Evolutionary conservation across 768 basidiomycete species (phyloP), one percentile per base, ranked within the genome.

Genomic region (Paxillus ammoniavirescens): DNA sequence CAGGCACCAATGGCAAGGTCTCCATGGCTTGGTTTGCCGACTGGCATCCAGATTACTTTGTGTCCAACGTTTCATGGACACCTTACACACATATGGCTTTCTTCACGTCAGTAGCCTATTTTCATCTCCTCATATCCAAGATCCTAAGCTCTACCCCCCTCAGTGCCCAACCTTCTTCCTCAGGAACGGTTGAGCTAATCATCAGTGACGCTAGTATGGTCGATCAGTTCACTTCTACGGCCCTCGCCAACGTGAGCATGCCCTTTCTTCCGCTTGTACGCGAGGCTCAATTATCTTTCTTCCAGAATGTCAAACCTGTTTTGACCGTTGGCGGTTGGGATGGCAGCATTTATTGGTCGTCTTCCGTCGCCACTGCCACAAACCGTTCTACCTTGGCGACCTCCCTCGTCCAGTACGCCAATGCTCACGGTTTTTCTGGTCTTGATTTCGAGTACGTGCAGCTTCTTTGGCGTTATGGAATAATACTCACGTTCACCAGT

Each of bases 21-120:
- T 74, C 83, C n/a, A 72, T 80, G 44, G 75, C 83, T 14, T 91
- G 88, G 87, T 89, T 76, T 60, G 82, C 87, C 28, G 82, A 83
- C 42, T 91, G 83, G 83, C 83, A 86, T 63, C 67, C 79, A 23
- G 58, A 68, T 31, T 72, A 70, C 0, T 72, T 79, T 1, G 72
- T 85, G 26, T 70, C 75, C 23, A 72, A 79, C 40, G 75, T 91
- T 59, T 75, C 74, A 53, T 91, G 89, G 89, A 63, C 65, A 4
- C 80, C 79, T 69, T 91, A 89, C 69, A 89, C 81, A 2, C 76
- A 82, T 50, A 67, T 88, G 57, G 81, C 81, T 10, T 91, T 86
- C 67, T 78, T 89, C 3, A 89, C 89, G 64, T 63, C n/a, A 49
- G 55, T 45, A 8, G 5, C 18, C 12, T 8, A 0, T 0, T 18